Conservation (phyloP, 176 grass and related monocot species). For the Hsuehochloa calcarea region DNA sequence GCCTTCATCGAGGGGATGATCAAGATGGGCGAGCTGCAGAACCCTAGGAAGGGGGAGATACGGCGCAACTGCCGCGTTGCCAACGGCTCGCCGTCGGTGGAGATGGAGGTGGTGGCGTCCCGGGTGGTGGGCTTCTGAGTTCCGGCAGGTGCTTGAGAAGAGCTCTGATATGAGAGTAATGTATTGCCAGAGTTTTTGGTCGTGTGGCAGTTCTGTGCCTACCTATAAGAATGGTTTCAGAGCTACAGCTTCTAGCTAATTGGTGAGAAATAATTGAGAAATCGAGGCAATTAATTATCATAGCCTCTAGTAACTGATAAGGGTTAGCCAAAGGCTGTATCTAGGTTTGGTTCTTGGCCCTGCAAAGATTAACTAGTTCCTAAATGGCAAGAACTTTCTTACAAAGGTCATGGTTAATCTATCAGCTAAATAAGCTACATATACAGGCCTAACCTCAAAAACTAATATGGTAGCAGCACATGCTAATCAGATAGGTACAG, state of each 20-base stretch:
- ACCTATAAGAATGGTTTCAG: conserved; percentile 12
- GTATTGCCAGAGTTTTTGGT: conserved; percentile 26
- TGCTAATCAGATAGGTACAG: neutral
- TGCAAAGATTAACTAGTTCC: neutral
- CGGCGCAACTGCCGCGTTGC: conserved; percentile 70
- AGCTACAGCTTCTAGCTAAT: conserved; percentile 24
- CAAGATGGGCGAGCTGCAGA: conserved; percentile 85
- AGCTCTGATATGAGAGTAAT: neutral
- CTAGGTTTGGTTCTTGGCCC: neutral
- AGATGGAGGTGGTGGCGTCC: neutral
- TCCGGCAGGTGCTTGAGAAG: conserved; percentile 3
- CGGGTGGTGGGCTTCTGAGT: conserved; percentile 32
- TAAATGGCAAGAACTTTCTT: neutral
- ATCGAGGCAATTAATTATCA: neutral
- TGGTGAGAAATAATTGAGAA: conserved; percentile 35
- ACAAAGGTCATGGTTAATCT: neutral
- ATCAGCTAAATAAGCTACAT: neutral
- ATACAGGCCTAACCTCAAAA: neutral
- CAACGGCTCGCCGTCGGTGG: conserved; percentile 39
- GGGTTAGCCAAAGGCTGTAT: neutral
- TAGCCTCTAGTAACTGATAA: neutral
- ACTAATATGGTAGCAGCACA: neutral
- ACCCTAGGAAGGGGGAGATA: conserved; percentile 69
- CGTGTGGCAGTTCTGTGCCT: conserved; percentile 12
- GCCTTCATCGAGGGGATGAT: conserved; percentile 84